Conservation (phyloP, 768 basidiomycete genomes). For the Favolaschia claudopus region DNA sequence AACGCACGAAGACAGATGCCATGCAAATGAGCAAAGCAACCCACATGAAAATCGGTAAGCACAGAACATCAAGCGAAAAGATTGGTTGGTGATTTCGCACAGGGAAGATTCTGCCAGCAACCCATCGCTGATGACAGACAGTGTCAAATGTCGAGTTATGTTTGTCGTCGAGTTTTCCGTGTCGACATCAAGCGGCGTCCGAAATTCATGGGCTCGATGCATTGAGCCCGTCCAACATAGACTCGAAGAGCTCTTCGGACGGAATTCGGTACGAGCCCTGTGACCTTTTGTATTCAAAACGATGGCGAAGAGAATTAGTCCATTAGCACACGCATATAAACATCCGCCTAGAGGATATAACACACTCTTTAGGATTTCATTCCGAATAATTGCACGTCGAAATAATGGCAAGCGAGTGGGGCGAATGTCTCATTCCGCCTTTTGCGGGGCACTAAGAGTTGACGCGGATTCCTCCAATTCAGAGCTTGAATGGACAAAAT, state of each 20-base stretch:
- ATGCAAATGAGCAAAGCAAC: neutral
- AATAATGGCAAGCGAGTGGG: slow-evolving; percentile 4
- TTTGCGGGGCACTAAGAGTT: slow-evolving; percentile 8
- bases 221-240: slow-evolving; percentile 8
- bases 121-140: slow-evolving; percentile 14
- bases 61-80: neutral
- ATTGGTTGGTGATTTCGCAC: slow-evolving; percentile 8
- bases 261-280: no score
- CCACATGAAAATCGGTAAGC: neutral
- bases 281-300: no score
- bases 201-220: slow-evolving; percentile 21
- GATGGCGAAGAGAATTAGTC: neutral
- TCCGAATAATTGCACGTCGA: neutral
- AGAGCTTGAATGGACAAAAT: slow-evolving; percentile 5
- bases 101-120: neutral
- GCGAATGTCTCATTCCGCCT: slow-evolving; percentile 14
- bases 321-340: no score
- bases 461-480: slow-evolving; percentile 10
- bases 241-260: neutral
- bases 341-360: no score
- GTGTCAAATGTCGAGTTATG: slow-evolving; percentile 14
- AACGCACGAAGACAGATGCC: slow-evolving; percentile 8
- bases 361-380: no score
- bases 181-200: slow-evolving; percentile 11
- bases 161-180: neutral